Conservation (phyloP, 2,329 filamentous ascomycete species). For the Dactylellina cionopaga region DNA sequence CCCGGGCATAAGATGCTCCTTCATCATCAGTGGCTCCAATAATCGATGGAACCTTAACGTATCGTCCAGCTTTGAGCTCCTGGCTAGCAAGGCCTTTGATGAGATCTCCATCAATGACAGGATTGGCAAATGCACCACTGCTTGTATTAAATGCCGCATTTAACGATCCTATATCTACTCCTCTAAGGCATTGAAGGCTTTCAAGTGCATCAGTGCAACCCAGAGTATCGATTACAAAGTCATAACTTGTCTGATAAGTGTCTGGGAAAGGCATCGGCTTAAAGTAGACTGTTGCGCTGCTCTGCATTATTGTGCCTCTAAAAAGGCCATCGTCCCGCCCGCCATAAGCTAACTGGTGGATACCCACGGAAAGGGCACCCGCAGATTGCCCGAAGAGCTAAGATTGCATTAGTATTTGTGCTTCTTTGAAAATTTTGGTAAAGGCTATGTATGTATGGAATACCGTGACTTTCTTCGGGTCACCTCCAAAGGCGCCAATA, state of each 20-base stretch:
- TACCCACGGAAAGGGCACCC: slow-evolving; percentile 65
- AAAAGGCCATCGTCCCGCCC: slow-evolving; percentile 68
- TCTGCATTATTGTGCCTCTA: slow-evolving; percentile 65
- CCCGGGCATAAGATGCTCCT: slow-evolving; percentile 65
- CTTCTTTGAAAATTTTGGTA: too few relatives aligned
- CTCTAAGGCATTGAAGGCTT: slow-evolving; percentile 74
- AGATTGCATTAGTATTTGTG: too few relatives aligned
- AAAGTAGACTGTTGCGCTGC: slow-evolving; percentile 64
- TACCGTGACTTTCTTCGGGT: slow-evolving; percentile 68
- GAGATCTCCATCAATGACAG: slow-evolving; percentile 68
- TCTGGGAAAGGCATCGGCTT: slow-evolving; percentile 65
- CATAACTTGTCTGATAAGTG: slow-evolving; percentile 53
- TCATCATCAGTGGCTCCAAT: slow-evolving; percentile 74
- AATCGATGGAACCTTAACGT: slow-evolving; percentile 72
- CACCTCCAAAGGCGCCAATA: slow-evolving; percentile 70
- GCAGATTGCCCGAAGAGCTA: slow-evolving; percentile 73
- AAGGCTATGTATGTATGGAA: too few relatives aligned
- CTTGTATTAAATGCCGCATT: slow-evolving; percentile 64
- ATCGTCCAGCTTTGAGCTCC: slow-evolving; percentile 68
- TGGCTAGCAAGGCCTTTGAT: slow-evolving; percentile 66
- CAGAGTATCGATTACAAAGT: slow-evolving; percentile 69
- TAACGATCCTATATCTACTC: slow-evolving; percentile 69
- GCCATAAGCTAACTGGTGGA: slow-evolving; percentile 67
- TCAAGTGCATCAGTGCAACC: slow-evolving; percentile 69
- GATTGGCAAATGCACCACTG: slow-evolving; percentile 45